Base-by-base conservation (phyloP, 2,329 filamentous ascomycete species). In the Colletotrichum theobromicola region DNA sequence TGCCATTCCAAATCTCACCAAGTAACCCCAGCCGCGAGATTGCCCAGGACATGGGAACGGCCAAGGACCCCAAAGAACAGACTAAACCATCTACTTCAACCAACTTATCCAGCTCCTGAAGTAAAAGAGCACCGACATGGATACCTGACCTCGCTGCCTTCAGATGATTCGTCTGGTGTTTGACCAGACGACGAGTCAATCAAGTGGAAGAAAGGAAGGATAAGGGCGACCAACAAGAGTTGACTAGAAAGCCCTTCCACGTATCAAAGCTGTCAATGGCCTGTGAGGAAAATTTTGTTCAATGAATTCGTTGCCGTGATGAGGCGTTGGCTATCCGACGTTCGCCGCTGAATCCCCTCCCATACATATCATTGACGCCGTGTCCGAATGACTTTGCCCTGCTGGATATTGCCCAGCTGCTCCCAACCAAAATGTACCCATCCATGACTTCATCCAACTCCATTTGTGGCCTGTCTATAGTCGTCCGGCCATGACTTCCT, bases 401-500 rank as follows among this genome's bases (percentile, higher is more conserved):
- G 50, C n/a, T 32, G 63, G 63, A 32, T 35, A 66, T 55, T 53
- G 63, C 63, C 34, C 61, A 64, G 46, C 63, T 66, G 35, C 13
- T 24, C 26, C 60, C 32, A 30, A 55, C 21, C 63, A n/a, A 55
- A 46, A 55, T 32, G 13, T 60, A 60, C 65, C n/a, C 26, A 60
- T 55, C 28, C 34, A 13, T 18, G 46, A 61, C n/a, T 32, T 32
- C 66, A 68, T 68, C 66, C 66, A 68, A 68, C 57, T 68, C 57
- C 66, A 60, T 68, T 68, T 35, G 26, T 61, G 26, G 55, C 63
- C 18, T 42, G 30, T 64, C 61, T 53, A 89, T 32, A 89, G 77
- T 26, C 83, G 80, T 3, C 87, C 87, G 26, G 77, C 76, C 35
- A 87, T 83, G 63, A 92, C 81, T 78, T 91, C 89, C 81, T 91